Conservation (phyloP, 2,329 filamentous ascomycete species). For the Neonectria sp. region DNA sequence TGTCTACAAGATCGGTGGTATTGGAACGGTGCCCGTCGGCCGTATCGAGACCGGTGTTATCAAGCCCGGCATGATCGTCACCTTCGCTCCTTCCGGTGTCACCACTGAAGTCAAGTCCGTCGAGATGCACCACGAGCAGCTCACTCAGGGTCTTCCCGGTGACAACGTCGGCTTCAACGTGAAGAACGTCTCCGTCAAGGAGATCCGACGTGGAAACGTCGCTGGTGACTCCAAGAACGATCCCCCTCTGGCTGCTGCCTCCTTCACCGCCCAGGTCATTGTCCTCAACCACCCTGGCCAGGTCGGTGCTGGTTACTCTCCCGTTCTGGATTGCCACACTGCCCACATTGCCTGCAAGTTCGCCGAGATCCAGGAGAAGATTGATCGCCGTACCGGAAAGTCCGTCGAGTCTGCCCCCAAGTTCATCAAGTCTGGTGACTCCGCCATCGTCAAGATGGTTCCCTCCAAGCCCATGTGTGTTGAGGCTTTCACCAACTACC, state of each 20-base stretch:
- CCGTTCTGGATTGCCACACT: constrained; percentile 99
- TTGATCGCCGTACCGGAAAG: constrained; percentile 99
- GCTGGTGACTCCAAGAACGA: constrained; percentile 99
- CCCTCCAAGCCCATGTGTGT: constrained; percentile 99
- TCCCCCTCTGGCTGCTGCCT: constrained; percentile 88
- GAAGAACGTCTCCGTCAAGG: constrained; percentile 99
- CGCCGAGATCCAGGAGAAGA: constrained; percentile 99
- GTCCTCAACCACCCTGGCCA: constrained; percentile 99
- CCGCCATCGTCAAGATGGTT: constrained; percentile 99
- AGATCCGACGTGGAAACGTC: constrained; percentile 99
- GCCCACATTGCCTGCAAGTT: constrained; percentile 99
- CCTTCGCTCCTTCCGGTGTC: constrained; percentile 98
- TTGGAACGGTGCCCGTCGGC: constrained; percentile 99
- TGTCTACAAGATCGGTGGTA: constrained; percentile 99
- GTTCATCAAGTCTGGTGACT: constrained; percentile 99
- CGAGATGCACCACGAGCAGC: constrained; percentile 99
- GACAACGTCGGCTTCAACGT: constrained; percentile 99
- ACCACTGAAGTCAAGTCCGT: constrained; percentile 99
- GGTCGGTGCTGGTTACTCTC: constrained; percentile 98
- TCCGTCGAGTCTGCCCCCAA: constrained; percentile 92
- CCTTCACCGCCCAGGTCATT: constrained; percentile 99
- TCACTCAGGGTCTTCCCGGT: constrained; percentile 93
- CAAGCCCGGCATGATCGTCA: constrained; percentile 94
- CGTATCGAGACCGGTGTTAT: constrained; percentile 99
- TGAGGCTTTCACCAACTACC: constrained; percentile 99